Conservation (phyloP, 306 rosid genomes). For the Ormosia emarginata region DNA sequence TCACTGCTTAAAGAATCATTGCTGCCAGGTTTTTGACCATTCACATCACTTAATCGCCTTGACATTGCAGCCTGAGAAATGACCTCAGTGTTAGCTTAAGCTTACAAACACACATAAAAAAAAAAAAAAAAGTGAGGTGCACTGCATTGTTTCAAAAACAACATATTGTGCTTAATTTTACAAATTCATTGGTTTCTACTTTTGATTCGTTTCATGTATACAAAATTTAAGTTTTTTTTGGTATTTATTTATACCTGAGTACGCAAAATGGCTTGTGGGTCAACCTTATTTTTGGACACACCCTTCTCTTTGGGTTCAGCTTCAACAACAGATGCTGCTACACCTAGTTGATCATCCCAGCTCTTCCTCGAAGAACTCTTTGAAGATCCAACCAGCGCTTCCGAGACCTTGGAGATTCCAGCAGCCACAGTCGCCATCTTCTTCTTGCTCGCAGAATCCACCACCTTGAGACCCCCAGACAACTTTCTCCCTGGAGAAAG, state of each 20-base stretch:
- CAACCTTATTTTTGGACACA: conserved; percentile 52
- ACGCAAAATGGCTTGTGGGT: conserved; percentile 67
- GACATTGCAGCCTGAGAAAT: conserved; percentile 72
- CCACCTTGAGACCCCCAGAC: conserved; percentile 62
- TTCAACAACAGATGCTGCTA: conserved; percentile 28
- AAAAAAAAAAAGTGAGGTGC: neutral
- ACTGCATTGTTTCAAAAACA: neutral
- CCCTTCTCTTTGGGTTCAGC: conserved; percentile 53
- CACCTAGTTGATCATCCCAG: conserved; percentile 69
- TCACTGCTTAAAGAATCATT: conserved; percentile 48
- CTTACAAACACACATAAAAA: neutral
- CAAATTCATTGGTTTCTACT: neutral
- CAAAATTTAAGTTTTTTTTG: neutral
- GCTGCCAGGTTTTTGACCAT: conserved; percentile 37
- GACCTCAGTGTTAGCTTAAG: neutral
- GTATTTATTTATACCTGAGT: conserved; percentile 69
- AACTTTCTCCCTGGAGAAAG: conserved; percentile 82
- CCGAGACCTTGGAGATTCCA: conserved; percentile 73
- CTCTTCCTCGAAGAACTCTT: conserved; percentile 60
- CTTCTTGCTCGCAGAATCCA: conserved; percentile 64
- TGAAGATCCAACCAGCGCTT: conserved; percentile 62
- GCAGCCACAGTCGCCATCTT: conserved; percentile 60
- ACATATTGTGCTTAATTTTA: neutral
- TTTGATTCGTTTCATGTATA: neutral
- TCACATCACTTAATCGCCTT: conserved; percentile 83